Evolutionary conservation across 192 early-diverging fungal genomes (phyloP).

Genomic region (Backusella psychrophila): DNA sequence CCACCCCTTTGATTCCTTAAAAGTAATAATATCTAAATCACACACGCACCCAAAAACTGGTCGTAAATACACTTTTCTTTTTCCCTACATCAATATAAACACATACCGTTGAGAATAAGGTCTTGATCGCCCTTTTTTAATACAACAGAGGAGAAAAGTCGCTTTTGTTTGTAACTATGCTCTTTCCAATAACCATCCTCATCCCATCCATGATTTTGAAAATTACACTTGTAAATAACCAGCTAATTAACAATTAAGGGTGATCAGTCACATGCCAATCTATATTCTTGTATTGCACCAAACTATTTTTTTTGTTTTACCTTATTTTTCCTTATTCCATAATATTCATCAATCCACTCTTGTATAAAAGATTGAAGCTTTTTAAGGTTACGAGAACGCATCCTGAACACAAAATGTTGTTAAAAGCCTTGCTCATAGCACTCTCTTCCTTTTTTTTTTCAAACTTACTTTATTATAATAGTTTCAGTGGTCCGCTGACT

Average conservation of each 20-base stretch:
- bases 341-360: constrained; percentile 24
- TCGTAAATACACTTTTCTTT: constrained; percentile 24
- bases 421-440: not conserved
- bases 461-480: constrained; percentile 2
- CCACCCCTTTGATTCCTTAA: constrained; percentile 32
- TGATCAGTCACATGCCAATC: not conserved
- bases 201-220: not conserved
- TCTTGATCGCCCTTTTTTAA: constrained; percentile 47
- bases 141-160: constrained; percentile 44
- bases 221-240: constrained; percentile 13
- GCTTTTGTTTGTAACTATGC: constrained; percentile 22
- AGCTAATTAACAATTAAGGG: not conserved
- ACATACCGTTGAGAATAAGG: constrained; percentile 36
- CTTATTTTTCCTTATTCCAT: constrained; percentile 24
- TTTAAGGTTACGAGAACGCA: not conserved
- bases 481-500: not conserved
- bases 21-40: constrained; percentile 35
- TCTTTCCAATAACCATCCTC: constrained; percentile 13
- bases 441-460: not conserved
- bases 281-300: not conserved
- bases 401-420: not conserved
- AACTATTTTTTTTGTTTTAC: constrained; percentile 2
- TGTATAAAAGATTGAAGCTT: constrained; percentile 14
- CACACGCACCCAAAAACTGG: constrained; percentile 16
- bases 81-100: not conserved